Conservation (phyloP, 495 filamentous ascomycete genomes). For the Talaromyces ruber region DNA sequence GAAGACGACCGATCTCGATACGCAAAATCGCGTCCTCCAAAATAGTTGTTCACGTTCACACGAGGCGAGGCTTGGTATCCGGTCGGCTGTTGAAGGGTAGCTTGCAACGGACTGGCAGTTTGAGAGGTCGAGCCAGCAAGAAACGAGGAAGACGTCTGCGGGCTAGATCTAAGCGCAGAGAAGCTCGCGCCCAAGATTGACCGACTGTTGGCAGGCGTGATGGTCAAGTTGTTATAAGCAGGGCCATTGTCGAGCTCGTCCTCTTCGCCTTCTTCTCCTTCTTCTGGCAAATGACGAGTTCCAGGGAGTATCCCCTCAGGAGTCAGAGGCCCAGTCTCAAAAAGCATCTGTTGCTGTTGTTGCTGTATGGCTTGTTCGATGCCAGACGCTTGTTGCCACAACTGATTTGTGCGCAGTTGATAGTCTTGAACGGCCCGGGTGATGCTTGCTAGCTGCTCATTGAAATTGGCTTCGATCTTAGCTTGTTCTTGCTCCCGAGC, state of each 20-base stretch:
- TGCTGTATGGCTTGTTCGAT: constrained; percentile 39
- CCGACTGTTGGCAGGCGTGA: constrained; percentile 23
- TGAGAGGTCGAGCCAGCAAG: constrained; percentile 26
- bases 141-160: constrained; percentile 28
- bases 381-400: constrained; percentile 38
- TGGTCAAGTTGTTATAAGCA: constrained; percentile 18
- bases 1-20: constrained; percentile 38
- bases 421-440: constrained; percentile 39
- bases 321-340: constrained; percentile 36
- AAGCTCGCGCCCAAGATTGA: constrained; percentile 34
- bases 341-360: constrained; percentile 32
- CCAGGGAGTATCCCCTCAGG: constrained; percentile 43
- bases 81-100: constrained; percentile 22
- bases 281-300: constrained; percentile 31
- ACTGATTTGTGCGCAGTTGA: constrained; percentile 35
- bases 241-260: neutral
- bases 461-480: constrained; percentile 42
- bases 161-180: constrained; percentile 29
- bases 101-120: constrained; percentile 30
- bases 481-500: constrained; percentile 55
- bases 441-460: constrained; percentile 37
- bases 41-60: constrained; percentile 22
- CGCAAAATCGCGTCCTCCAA: constrained; percentile 23
- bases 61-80: constrained; percentile 27
- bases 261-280: constrained; percentile 8